phyloP scores from a whole-genome alignment of 176 grass and related monocot genomes.

The Avena atlantica region DNA sequence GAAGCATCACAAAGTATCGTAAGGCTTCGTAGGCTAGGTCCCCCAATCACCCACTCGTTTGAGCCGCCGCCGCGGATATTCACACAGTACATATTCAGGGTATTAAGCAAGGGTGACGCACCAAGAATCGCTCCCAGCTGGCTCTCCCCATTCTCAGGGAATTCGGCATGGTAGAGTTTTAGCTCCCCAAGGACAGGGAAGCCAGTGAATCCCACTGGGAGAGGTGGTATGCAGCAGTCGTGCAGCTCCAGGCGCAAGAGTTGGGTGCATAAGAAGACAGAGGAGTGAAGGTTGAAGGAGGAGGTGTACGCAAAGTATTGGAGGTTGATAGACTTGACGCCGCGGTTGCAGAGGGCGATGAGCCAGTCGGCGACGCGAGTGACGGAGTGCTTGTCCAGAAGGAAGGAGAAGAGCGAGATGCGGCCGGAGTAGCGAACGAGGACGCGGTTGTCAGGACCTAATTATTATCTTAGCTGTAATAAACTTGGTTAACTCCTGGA shows the following conservation, averaged over 20 bases:
- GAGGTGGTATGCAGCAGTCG: neutral
- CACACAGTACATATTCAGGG: neutral
- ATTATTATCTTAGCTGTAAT: too few species aligned
- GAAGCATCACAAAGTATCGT: neutral
- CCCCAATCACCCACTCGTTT: constrained; percentile 4
- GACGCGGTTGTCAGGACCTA: neutral
- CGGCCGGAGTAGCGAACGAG: neutral
- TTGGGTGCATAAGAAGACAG: neutral
- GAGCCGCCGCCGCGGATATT: neutral
- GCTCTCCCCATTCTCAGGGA: neutral
- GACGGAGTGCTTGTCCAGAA: neutral
- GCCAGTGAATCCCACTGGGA: neutral
- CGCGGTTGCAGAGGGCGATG: neutral
- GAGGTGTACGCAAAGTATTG: neutral
- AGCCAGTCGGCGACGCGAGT: neutral
- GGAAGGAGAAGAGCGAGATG: neutral
- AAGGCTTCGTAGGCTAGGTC: neutral
- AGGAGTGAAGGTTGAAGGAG: neutral
- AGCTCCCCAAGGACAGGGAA: neutral
- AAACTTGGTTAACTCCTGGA: too few species aligned
- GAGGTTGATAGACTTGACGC: neutral
- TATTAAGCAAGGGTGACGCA: constrained; percentile 11
- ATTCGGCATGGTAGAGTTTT: neutral
- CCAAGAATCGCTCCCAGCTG: constrained; percentile 3
- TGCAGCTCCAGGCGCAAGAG: neutral